phyloP scores from a whole-genome alignment of 2,329 filamentous ascomycete genomes.

The Thelonectria olida region DNA sequence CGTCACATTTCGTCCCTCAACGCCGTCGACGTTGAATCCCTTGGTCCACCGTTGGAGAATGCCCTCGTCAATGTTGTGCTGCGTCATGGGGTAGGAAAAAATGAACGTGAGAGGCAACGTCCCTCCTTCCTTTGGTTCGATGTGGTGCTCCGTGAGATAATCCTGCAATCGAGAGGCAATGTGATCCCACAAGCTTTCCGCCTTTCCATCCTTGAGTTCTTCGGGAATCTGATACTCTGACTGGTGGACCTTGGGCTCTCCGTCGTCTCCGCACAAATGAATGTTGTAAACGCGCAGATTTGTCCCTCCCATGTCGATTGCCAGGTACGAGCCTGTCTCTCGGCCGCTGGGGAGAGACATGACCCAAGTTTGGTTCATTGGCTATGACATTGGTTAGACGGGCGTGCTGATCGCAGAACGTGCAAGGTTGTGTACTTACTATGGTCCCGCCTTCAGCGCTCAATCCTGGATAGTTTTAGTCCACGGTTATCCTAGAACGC shows the following conservation, averaged over 20 bases:
- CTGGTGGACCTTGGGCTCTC: constrained; percentile 91
- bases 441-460: constrained; percentile 91
- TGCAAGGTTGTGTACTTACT: constrained; percentile 65
- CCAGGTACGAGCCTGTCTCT: constrained; percentile 87
- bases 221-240: constrained; percentile 96
- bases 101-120: constrained; percentile 89
- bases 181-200: constrained; percentile 93
- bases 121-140: constrained; percentile 64
- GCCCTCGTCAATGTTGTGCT: constrained; percentile 93
- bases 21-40: constrained; percentile 92
- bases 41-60: constrained; percentile 97
- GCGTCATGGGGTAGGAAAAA: constrained; percentile 93
- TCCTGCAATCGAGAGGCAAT: constrained; percentile 94
- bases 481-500: no score
- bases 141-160: constrained; percentile 91
- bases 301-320: constrained; percentile 95
- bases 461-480: no score
- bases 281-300: constrained; percentile 96
- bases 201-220: constrained; percentile 85
- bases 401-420: constrained; percentile 28
- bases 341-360: constrained; percentile 88
- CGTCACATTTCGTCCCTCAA: constrained; percentile 91
- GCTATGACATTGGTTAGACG: no score
- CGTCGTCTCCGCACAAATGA: constrained; percentile 82
- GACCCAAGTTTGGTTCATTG: constrained; percentile 98